phyloP scores from a whole-genome alignment of 352 stramenopile species.

The Phytophthora vignae region DNA sequence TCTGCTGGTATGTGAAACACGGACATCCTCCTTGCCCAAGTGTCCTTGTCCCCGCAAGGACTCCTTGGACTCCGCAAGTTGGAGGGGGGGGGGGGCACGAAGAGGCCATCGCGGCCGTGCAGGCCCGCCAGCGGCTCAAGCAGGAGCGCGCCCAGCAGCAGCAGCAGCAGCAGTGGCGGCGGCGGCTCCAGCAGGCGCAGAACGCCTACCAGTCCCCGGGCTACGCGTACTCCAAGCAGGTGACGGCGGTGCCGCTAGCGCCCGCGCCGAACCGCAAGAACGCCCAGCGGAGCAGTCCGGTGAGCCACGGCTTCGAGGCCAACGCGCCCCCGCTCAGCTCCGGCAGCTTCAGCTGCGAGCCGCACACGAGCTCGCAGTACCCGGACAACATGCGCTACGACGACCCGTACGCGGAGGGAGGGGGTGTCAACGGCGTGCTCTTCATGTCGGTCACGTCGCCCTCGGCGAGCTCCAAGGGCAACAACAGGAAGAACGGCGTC shows the following conservation, averaged over 20 bases:
- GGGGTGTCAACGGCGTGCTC: constrained; percentile 31
- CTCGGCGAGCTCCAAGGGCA: constrained; percentile 27
- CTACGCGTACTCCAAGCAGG: constrained; percentile 46
- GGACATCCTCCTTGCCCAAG: constrained; percentile 45
- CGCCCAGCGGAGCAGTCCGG: constrained; percentile 5
- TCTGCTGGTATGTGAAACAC: too few species aligned
- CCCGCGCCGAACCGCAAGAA: constrained; percentile 36
- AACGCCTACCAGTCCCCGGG: constrained; percentile 38
- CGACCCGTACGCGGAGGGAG: constrained; percentile 37
- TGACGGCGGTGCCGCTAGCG: constrained; percentile 31
- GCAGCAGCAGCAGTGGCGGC: constrained; percentile 48
- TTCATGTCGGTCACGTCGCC: constrained; percentile 59
- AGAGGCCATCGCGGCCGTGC: constrained; percentile 67
- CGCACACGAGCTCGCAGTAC: constrained; percentile 24
- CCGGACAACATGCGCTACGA: constrained; percentile 45
- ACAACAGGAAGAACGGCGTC: constrained; percentile 27
- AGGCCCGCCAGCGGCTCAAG: constrained; percentile 61
- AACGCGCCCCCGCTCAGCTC: constrained; percentile 34
- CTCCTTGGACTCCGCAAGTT: too few species aligned
- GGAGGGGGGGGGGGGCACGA: too few species aligned
- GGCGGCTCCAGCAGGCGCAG: constrained; percentile 28
- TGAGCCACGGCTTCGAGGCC: constrained; percentile 31
- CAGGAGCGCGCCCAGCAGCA: constrained; percentile 42
- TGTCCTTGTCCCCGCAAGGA: too few species aligned
- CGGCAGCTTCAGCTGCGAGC: constrained; percentile 21